These are phyloP conservation scores for Neodidymelliopsis sp. DNA, from an alignment of 2,329 filamentous ascomycete species.

Conservation along the genomic window DNA sequence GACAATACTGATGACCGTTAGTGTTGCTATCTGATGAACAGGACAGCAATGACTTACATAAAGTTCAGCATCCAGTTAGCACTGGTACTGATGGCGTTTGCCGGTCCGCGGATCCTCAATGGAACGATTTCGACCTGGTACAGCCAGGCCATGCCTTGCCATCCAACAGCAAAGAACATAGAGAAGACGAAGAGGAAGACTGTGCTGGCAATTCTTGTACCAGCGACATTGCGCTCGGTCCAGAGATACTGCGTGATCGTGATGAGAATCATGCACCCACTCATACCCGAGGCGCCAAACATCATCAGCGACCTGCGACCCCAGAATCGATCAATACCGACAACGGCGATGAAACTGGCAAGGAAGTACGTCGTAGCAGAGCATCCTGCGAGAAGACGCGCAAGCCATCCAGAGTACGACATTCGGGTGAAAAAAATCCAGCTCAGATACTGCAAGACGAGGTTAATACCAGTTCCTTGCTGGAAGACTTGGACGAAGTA, in stretches of 20 bases:
- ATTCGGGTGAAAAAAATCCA: constrained; percentile 61
- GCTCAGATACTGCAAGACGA: constrained; percentile 51
- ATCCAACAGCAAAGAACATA: constrained; percentile 88
- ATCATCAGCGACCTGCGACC: constrained; percentile 46
- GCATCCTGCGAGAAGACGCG: constrained; percentile 46
- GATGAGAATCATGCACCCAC: constrained; percentile 42
- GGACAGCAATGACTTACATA: constrained; percentile 52
- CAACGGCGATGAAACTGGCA: constrained; percentile 46
- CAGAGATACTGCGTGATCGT: constrained; percentile 38
- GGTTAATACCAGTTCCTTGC: constrained; percentile 48
- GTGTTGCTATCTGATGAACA: neutral
- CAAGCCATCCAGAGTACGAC: constrained; percentile 56
- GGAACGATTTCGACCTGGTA: constrained; percentile 81
- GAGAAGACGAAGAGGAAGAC: constrained; percentile 90
- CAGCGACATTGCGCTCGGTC: constrained; percentile 23
- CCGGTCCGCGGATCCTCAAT: constrained; percentile 83
- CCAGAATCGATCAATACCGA: constrained; percentile 49
- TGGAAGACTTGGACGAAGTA: constrained; percentile 55
- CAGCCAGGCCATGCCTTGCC: constrained; percentile 72
- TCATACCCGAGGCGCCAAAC: constrained; percentile 47
- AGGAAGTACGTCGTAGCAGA: constrained; percentile 50
- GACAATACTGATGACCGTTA: constrained; percentile 61
- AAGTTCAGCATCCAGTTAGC: constrained; percentile 80
- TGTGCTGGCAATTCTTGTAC: constrained; percentile 48
- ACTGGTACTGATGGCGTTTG: constrained; percentile 84